A percentile compares a stretch with the other conserved stretches of the same genome.
Conservation (phyloP, 2,329 filamentous ascomycete species). For the Dryadomyces quercivorus region DNA sequence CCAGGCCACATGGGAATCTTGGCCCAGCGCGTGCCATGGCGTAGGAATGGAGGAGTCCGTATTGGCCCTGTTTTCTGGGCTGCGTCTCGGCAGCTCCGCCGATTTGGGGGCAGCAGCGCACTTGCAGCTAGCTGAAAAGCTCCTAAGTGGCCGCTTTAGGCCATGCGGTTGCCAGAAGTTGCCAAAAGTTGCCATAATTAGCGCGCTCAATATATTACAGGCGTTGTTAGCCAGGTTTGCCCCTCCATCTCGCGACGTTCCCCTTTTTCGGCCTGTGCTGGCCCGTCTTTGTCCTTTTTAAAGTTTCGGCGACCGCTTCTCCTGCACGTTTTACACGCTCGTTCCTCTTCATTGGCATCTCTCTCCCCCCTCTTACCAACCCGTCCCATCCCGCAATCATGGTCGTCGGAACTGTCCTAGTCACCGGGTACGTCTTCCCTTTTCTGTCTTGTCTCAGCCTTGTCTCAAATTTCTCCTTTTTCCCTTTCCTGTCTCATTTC, state of each 20-base stretch:
- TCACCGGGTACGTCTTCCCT: constrained; percentile 63
- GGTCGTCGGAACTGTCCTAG: constrained; percentile 76
- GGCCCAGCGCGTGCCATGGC: too few species aligned
- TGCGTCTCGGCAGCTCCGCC: background rate
- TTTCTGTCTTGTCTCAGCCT: background rate
- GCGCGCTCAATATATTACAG: background rate
- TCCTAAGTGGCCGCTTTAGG: background rate
- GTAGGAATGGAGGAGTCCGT: background rate
- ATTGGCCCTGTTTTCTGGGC: background rate
- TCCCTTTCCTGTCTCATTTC: background rate
- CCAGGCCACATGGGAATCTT: too few species aligned
- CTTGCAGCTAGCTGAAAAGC: background rate
- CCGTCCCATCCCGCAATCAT: constrained; percentile 33
- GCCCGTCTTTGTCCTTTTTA: background rate
- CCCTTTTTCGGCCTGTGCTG: background rate
- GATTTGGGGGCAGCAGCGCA: background rate
- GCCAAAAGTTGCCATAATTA: background rate
- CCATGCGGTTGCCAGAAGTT: background rate
- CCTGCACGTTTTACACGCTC: background rate
- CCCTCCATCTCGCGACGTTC: background rate
- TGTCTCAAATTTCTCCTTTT: background rate
- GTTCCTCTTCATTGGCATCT: too few species aligned
- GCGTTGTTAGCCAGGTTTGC: background rate
- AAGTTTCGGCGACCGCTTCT: background rate
- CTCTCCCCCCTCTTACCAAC: background rate